A percentile compares a stretch with the other conserved stretches of the same genome.
Evolutionary conservation across 768 basidiomycete species (phyloP).

Genomic region (Suillus bovinus): DNA sequence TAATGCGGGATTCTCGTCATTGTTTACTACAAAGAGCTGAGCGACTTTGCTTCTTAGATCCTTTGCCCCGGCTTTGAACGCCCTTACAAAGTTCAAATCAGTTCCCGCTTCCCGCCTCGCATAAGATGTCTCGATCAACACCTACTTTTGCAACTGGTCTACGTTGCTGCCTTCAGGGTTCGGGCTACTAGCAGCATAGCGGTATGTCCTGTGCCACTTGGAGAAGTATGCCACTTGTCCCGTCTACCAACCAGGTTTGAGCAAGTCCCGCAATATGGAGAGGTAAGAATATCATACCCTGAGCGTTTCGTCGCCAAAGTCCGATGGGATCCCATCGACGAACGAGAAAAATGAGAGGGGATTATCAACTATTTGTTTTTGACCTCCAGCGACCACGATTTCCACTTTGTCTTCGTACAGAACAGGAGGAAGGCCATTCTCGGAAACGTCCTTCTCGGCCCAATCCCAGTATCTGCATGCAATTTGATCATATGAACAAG

Average conservation of each 20-base stretch:
- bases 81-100: constrained; percentile 10
- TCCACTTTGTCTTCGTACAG: constrained; percentile 17
- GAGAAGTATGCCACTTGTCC: constrained; percentile 18
- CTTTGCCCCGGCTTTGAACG: constrained; percentile 18
- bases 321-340: constrained; percentile 17
- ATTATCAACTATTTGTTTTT: constrained; percentile 17
- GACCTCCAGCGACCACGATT: constrained; percentile 12
- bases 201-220: constrained; percentile 21
- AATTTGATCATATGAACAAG: background rate
- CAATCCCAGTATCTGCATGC: constrained; percentile 28
- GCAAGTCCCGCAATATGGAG: background rate
- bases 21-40: constrained; percentile 20
- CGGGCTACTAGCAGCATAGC: constrained; percentile 16
- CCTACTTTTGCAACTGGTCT: constrained; percentile 19
- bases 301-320: constrained; percentile 16
- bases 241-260: constrained; percentile 8
- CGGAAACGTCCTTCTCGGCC: constrained; percentile 22
- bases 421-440: constrained; percentile 22
- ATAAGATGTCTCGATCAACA: background rate
- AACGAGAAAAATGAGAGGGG: constrained; percentile 21
- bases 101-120: background rate
- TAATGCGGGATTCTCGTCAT: constrained; percentile 11
- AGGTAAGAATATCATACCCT: constrained; percentile 8
- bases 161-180: constrained; percentile 16
- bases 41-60: constrained; percentile 18